Evolutionary conservation across 139 green algal genomes (phyloP), one percentile per base, ranked within the genome.

Genomic region (Chlorella sp.): DNA sequence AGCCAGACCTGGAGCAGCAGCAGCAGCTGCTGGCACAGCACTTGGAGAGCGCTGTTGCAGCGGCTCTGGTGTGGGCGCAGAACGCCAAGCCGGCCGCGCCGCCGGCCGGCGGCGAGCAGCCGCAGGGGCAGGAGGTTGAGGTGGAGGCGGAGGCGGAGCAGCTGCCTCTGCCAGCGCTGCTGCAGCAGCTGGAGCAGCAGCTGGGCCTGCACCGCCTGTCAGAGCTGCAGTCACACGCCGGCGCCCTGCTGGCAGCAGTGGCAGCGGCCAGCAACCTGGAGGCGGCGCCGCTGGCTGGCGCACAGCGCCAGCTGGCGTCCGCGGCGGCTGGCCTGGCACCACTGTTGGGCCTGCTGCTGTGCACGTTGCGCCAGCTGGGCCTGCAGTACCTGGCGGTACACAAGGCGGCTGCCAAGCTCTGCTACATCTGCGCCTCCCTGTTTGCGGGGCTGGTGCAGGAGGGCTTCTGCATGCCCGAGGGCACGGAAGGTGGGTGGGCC

Each of bases 391-490:
- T 97, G 89, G 37, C 86, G 32, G 91, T 96, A 80, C 96, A 98
- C 91, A 93, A 94, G 68, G 93, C 92, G 2, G 90, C 90, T 0
- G 81, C 89, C 69, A 99, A 99, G 96, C 93, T 99, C 57, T 89
- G 90, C 61, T 97, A 98, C 86, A 93, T 99, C 11, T 89, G 91
- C 42, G 94, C 89, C 66, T 93, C 93, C 42, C 87, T 99, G 57
- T 96, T 99, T 84, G 90, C 90, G 1, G 95, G 92, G 4, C 87
- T 99, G 30, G 89, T 97, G 66, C 88, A 93, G 71, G 95, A 99
- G 83, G 98, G 98, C 53, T 99, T 98, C 94, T 99, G 98, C 93
- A 93, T 90, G 68, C 86, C 91, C 4, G 91, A 91, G 18, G 86
- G 85, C 85, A 37, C 71, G 15, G 85, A 89, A 73, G 85, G 85